Base-by-base conservation (phyloP, 805 yeast genomes). In the Komagataella pastoris region DNA sequence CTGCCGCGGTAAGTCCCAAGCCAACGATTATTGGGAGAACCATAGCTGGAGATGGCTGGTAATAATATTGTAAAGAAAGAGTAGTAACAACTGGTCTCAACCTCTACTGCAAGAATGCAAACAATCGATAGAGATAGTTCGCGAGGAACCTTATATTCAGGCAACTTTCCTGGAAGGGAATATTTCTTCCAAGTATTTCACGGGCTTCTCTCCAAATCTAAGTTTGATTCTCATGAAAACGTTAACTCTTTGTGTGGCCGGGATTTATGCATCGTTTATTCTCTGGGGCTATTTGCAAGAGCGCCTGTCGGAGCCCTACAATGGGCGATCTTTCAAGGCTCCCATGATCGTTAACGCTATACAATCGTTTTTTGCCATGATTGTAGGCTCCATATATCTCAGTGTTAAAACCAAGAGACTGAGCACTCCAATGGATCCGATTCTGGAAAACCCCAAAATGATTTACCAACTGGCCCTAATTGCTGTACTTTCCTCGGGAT, bases 221-320 rank as follows among this genome's bases (percentile, higher is more conserved):
- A 17, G 45, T 8, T 49, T 44, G 10, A 8, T 44, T 17, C 5
- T 7, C 19, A 44, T 17, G 23, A 44, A 44, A 8, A 51, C 56
- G 5, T 50, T 67, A 18, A 45, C 59, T 3, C 46, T 69, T 3
- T 74, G 76, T 52, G 67, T 72, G 1, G 48, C 58, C 7, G 97
- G 97, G 0, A 86, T 93, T 44, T 93, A 93, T 61, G 80, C 79
- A 2, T 84, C 96, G 49, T 93, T 93, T 59, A 68, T 93, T 24
- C 75, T 91, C 1, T 93, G 99, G 99, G 89, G 96, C 0, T 76
- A 88, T 44, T 76, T 93, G 10, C 98, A 93, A 62, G 99, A 93
- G 65, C 81, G 91, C 48, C 79, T 93, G 56, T 76, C 89, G 12
- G 80, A 89, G 1, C 88, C 86, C 1, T 58, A 68, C 7, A 75